phyloP scores from a whole-genome alignment of 1,139 yeast genomes.

The Saccharomycopsis hybrid region DNA sequence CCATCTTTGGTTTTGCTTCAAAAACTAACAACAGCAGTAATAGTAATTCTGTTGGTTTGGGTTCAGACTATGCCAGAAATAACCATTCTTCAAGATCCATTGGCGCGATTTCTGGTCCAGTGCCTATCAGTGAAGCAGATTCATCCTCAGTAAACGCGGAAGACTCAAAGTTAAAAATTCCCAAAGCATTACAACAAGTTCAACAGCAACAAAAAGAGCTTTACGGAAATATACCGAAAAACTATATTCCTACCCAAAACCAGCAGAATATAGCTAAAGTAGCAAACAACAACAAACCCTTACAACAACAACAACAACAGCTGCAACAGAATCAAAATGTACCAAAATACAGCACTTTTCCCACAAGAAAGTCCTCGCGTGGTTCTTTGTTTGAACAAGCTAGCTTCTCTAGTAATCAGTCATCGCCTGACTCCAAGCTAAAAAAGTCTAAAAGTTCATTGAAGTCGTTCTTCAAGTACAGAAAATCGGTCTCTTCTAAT shows the following conservation, averaged over 20 bases:
- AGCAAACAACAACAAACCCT: too few relatives aligned
- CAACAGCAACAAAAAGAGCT: conserved; percentile 11
- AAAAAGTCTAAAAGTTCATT: conserved; percentile 15
- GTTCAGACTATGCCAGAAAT: too few relatives aligned
- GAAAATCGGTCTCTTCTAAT: conserved; percentile 16
- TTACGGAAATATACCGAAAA: background rate
- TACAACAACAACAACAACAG: background rate
- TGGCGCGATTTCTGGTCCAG: conserved; percentile 10
- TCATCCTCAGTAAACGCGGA: background rate
- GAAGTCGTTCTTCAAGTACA: conserved; percentile 18
- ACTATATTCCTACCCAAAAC: conserved; percentile 11
- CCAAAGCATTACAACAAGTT: conserved; percentile 8
- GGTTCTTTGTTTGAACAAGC: conserved; percentile 3
- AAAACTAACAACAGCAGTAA: background rate
- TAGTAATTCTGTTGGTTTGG: too few relatives aligned
- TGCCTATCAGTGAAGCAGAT: background rate
- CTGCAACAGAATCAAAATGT: too few relatives aligned
- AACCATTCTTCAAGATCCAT: too few relatives aligned
- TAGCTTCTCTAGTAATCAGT: too few relatives aligned
- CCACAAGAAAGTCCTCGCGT: conserved; percentile 1
- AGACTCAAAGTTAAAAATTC: conserved; percentile 9
- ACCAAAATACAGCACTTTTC: background rate
- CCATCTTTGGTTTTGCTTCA: conserved; percentile 15
- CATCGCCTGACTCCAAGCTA: background rate
- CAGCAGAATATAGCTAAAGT: too few relatives aligned